Conservation (phyloP, 2,329 filamentous ascomycete species). For the Xylariaceae sp. region DNA sequence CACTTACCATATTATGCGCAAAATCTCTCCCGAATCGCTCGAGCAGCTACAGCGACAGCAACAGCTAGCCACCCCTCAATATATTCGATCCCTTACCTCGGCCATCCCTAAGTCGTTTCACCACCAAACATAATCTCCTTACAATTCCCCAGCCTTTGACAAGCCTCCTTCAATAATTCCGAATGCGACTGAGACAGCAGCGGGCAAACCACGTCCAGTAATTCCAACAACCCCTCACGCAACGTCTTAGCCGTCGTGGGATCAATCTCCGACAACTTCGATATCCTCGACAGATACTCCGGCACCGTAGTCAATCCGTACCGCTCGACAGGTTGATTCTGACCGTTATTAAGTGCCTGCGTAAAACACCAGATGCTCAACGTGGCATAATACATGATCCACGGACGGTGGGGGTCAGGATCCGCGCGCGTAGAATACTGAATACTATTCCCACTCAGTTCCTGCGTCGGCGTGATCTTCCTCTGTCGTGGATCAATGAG, state of each 20-base stretch:
- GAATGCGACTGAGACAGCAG: slow-evolving; percentile 42
- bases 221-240: slow-evolving; percentile 46
- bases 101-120: slow-evolving; percentile 13
- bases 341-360: slow-evolving; percentile 56
- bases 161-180: slow-evolving; percentile 75
- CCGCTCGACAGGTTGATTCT: slow-evolving; percentile 41
- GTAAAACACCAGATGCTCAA: slow-evolving; percentile 86
- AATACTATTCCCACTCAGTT: slow-evolving; percentile 30
- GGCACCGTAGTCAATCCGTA: slow-evolving; percentile 34
- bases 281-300: slow-evolving; percentile 55
- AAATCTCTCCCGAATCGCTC: no score
- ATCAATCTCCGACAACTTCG: slow-evolving; percentile 63
- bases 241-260: slow-evolving; percentile 61
- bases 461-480: slow-evolving; percentile 23
- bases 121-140: slow-evolving; percentile 43
- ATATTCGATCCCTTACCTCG: not conserved
- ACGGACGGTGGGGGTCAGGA: slow-evolving; percentile 75
- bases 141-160: slow-evolving; percentile 63
- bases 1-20: no score
- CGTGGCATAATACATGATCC: slow-evolving; percentile 84
- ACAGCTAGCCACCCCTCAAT: no score
- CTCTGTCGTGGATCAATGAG: slow-evolving; percentile 50
- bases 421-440: slow-evolving; percentile 73
- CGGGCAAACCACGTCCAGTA: slow-evolving; percentile 40
- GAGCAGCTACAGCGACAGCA: no score